Evolutionary conservation across 148 eudicot genomes (phyloP), one percentile per base, ranked within the genome.

Genomic region (Rhododendron molle): DNA sequence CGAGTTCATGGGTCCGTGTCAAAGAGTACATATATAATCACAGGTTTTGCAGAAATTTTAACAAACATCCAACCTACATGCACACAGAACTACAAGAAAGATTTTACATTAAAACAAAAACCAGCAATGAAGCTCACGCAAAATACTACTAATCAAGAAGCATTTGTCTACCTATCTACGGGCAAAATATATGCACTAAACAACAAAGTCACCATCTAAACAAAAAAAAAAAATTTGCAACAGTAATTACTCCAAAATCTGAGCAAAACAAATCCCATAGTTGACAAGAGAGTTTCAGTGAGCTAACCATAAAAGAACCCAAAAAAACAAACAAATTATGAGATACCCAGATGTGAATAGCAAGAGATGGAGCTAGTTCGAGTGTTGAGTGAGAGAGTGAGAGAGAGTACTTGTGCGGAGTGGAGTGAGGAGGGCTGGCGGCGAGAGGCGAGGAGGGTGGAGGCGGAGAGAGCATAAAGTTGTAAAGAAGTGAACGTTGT

Each of bases 401-500:
- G 74, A 4, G 76, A 83, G 52, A 46, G 62, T 65, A 43, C 54
- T 46, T 15, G 40, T 14, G 56, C 56, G 56, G 20, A 23, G 32
- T 7, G 74, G 36, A 52, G 43, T 7, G 83, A 32, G 67, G 67
- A 62, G 77, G 15, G 13, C 8, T 23, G 85, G 77, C 85, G 60
- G 85, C 85, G 56, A 67, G 58, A 83, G 69, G 47, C 16, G 36
- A 46, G 46, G 46, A 15, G 18, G 44, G 26, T 12, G 11, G 58
- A 60, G 43, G 26, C 7, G 46, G 20, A 54, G 83, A 32, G 76
- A 9, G 78, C 16, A 32, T 7, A 21, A 2, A 54, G 1, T 34
- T 28, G 36, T 69, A 67, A 32, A 23, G 54, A 69, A 83, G 79
- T 72, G 62, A 30, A 30, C 85, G 85, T 83, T 28, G 74, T 69